phyloP scores from a whole-genome alignment of 257 asterid species.

The Nicotiana otophora region DNA sequence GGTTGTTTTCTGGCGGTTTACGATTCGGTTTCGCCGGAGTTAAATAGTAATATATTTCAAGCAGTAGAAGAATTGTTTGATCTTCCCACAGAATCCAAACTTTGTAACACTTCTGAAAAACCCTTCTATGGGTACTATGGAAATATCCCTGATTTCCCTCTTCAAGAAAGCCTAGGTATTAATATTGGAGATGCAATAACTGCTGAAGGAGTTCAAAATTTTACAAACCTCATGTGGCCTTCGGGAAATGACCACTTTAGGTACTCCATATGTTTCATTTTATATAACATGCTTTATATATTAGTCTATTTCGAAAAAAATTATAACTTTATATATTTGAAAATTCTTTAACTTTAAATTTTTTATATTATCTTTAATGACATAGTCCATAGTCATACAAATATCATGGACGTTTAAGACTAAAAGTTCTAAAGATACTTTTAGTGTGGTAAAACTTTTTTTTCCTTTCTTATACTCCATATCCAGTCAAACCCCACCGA shows the following conservation, averaged over 20 bases:
- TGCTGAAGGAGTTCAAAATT: conserved; percentile 14
- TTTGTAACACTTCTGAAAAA: conserved; percentile 28
- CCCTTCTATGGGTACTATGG: conserved; percentile 46
- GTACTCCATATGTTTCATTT: conserved; percentile 10
- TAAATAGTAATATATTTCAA: conserved; percentile 22
- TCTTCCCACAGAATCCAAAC: conserved; percentile 36
- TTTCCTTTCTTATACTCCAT: too few relatives aligned
- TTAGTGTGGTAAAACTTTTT: too few relatives aligned
- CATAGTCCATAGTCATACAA: neutral
- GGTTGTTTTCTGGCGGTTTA: conserved; percentile 39
- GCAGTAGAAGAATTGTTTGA: conserved; percentile 26
- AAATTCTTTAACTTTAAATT: neutral
- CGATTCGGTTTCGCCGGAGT: conserved; percentile 19
- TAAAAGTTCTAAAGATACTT: too few relatives aligned
- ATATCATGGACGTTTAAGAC: too few relatives aligned
- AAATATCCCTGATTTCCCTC: conserved; percentile 30
- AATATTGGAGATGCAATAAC: conserved; percentile 29
- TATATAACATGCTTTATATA: too few relatives aligned
- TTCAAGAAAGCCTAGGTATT: conserved; percentile 39
- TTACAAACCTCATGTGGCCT: conserved; percentile 45
- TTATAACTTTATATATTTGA: neutral
- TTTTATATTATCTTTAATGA: neutral
- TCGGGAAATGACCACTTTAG: conserved; percentile 32
- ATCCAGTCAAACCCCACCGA: too few relatives aligned
- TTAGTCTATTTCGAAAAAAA: neutral